Conservation (phyloP, 1,139 yeast genomes). For the Candida sp. region DNA sequence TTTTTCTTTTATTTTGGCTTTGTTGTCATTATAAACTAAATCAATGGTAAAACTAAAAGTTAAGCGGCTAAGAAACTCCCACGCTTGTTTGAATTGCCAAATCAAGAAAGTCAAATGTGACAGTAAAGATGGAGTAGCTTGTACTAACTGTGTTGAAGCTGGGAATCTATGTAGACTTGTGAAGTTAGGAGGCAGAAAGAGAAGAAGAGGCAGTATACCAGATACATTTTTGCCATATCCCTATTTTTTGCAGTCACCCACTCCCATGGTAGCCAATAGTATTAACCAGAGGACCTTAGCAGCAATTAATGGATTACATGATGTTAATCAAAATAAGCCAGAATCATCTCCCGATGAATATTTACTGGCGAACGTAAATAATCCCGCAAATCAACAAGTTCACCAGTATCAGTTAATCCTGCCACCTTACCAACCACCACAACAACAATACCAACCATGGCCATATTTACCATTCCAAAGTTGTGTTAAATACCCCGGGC, state of each 20-base stretch:
- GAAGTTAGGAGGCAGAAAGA: not conserved
- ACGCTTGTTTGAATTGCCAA: constrained; percentile 49
- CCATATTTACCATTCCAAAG: too few relatives aligned
- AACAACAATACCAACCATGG: too few relatives aligned
- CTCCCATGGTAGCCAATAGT: not conserved
- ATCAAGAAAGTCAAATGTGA: constrained; percentile 62
- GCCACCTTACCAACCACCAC: too few relatives aligned
- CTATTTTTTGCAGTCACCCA: not conserved
- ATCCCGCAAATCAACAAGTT: too few relatives aligned
- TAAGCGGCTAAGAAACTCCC: constrained; percentile 26
- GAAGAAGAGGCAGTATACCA: not conserved
- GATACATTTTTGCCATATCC: not conserved
- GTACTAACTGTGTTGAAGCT: constrained; percentile 20
- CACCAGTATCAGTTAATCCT: too few relatives aligned
- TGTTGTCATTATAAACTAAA: not conserved
- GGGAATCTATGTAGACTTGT: constrained; percentile 16
- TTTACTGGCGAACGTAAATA: too few relatives aligned
- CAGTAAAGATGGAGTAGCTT: constrained; percentile 20
- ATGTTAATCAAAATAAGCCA: too few relatives aligned
- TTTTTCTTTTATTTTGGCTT: not conserved
- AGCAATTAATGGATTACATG: not conserved
- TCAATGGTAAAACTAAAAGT: constrained; percentile 4
- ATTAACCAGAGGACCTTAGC: not conserved
- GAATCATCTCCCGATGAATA: too few relatives aligned
- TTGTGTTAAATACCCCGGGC: too few relatives aligned